Conservation (phyloP, 495 filamentous ascomycete genomes). For the Antarctomyces pellizariae region DNA sequence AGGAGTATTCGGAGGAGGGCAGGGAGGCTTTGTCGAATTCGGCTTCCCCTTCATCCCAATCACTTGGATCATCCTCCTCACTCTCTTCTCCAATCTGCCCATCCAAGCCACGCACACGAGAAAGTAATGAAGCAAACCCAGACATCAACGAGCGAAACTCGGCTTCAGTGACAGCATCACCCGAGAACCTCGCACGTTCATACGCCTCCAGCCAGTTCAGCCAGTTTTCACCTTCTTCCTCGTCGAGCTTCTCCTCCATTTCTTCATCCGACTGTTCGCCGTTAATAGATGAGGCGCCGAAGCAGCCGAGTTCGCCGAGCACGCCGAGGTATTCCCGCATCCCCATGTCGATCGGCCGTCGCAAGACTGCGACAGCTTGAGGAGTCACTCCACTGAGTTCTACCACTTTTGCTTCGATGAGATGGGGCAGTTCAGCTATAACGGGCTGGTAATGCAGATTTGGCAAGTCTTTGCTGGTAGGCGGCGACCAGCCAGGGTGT, state of each 20-base stretch:
- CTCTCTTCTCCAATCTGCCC: slow-evolving; percentile 20
- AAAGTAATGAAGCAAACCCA: slow-evolving; percentile 62
- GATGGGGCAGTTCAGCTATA: slow-evolving; percentile 66
- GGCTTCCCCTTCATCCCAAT: too few relatives aligned
- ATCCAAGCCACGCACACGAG: slow-evolving; percentile 44
- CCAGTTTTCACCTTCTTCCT: too few relatives aligned
- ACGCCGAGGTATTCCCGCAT: slow-evolving; percentile 57
- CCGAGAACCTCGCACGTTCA: slow-evolving; percentile 65
- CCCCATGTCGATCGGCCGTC: slow-evolving; percentile 47
- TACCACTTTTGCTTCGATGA: slow-evolving; percentile 88
- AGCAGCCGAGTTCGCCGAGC: slow-evolving; percentile 46
- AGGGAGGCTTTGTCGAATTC: too few relatives aligned
- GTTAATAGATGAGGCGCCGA: too few relatives aligned
- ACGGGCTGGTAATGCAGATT: slow-evolving; percentile 61
- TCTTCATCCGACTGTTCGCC: too few relatives aligned
- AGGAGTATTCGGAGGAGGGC: too few relatives aligned
- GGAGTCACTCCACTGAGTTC: slow-evolving; percentile 49
- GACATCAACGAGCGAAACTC: slow-evolving; percentile 71
- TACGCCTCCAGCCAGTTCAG: slow-evolving; percentile 51
- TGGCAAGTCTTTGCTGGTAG: slow-evolving; percentile 44
- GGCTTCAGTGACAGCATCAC: slow-evolving; percentile 25
- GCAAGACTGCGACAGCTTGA: slow-evolving; percentile 42
- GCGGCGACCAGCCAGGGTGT: slow-evolving; percentile 79
- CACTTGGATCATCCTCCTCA: slow-evolving; percentile 10
- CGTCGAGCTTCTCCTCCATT: too few relatives aligned